Base-by-base conservation (phyloP, 1,139 yeast species). In the Yamadazyma aaseri region DNA sequence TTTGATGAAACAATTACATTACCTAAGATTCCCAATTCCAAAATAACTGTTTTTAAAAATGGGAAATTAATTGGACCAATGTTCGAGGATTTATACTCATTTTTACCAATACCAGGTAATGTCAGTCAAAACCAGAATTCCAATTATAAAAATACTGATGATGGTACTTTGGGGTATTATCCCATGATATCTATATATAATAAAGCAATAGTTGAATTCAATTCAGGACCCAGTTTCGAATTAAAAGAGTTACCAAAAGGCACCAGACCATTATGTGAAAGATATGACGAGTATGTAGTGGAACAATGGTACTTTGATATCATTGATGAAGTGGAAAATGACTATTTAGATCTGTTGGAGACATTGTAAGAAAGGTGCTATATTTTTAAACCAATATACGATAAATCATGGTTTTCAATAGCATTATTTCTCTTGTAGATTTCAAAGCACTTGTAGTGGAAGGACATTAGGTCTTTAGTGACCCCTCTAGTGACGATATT, bases 141-240 rank as follows among this genome's bases (percentile, higher is more conserved):
- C n/a, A 63, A 61, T 23, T 76, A 71, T 48, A 63, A 65, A 42
- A 65, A 60, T 58, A 73, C 59, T 42, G 90, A 92, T 54, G 97
- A 92, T 53, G 96, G 95, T 1, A 67, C 78, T 30, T 60, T 89
- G 35, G 98, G 97, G 0, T 92, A 94, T 55, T 92, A 80, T 58
- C 98, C 98, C 1, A 86, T 90, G 63, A 68, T 87, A 21, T 85
- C 96, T 36, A 86, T 85, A 22, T 92, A 79, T 53, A 78, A 79
- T 44, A 85, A 85, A 8, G 98, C 97, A 0, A 65, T 75, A 10
- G 96, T 86, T 6, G 64, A 73, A 35, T 57, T 87, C 35, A 80
- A 81, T 45, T 67, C 86, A 10, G 89, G 90, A 0, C 89, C 90
- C 0, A 62, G 74, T n/a, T 77, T 85, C 45, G 64, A 65, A 38